Evolutionary conservation across 208 protist genomes (phyloP).

Genomic region (Wallacemonas rigidus): DNA sequence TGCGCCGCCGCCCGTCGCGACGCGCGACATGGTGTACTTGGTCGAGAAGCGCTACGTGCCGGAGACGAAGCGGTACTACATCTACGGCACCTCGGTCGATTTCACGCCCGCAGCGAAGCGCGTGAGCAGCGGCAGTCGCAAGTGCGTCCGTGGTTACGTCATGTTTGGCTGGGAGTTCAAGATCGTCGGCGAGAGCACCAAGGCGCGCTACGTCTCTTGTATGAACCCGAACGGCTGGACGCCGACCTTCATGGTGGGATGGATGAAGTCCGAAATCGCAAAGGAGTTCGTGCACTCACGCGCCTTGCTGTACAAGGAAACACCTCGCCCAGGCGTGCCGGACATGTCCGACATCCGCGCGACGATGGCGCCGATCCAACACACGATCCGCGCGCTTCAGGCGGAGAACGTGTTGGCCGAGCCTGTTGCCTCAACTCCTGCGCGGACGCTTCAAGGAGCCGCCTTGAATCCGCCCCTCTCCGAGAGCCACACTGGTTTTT

Average conservation of each 20-base stretch:
- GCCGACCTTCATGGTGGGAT: slow-evolving; percentile 82
- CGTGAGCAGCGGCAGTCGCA: slow-evolving; percentile 21
- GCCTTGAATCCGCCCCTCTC: not conserved
- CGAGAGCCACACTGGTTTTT: not conserved
- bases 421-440: not conserved
- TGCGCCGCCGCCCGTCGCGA: slow-evolving; percentile 69
- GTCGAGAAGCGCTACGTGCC: slow-evolving; percentile 77
- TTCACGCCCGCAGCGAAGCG: slow-evolving; percentile 27
- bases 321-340: slow-evolving; percentile 3
- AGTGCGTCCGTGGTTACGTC: slow-evolving; percentile 45
- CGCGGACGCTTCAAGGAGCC: not conserved
- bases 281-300: slow-evolving; percentile 76
- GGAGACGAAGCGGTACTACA: slow-evolving; percentile 64
- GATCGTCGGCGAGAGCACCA: slow-evolving; percentile 35
- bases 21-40: slow-evolving; percentile 73
- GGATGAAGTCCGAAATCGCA: slow-evolving; percentile 81
- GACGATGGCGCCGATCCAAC: not conserved
- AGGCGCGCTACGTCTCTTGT: slow-evolving; percentile 74
- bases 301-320: slow-evolving; percentile 53
- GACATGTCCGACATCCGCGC: not conserved
- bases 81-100: slow-evolving; percentile 82
- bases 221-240: slow-evolving; percentile 88
- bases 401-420: not conserved
- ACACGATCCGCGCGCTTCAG: not conserved
- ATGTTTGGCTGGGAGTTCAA: slow-evolving; percentile 77